Evolutionary conservation across 106 monocot species (phyloP).

Genomic region (Chionographis japonica): DNA sequence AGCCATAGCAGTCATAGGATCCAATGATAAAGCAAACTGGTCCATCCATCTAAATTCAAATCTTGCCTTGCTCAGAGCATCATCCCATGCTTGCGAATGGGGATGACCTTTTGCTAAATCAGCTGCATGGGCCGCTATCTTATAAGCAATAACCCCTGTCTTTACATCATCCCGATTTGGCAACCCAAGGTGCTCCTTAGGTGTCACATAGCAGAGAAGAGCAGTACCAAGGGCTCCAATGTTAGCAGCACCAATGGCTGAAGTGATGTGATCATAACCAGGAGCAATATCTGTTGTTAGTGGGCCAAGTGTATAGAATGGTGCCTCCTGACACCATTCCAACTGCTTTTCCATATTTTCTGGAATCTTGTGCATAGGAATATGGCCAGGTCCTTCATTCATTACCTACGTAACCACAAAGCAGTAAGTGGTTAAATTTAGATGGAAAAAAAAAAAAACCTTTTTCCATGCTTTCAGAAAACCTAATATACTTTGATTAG

Average conservation of each 20-base stretch:
- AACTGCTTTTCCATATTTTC: constrained; percentile 95
- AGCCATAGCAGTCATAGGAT: constrained; percentile 93
- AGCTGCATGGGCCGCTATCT: constrained; percentile 96
- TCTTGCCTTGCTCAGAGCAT: constrained; percentile 91
- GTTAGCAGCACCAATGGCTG: constrained; percentile 95
- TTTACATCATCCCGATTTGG: constrained; percentile 98
- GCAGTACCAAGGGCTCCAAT: constrained; percentile 94
- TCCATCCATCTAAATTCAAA: constrained; percentile 99
- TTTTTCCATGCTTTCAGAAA: neutral
- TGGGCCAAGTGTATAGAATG: constrained; percentile 95
- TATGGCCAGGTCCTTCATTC: constrained; percentile 98
- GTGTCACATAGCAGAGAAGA: constrained; percentile 97
- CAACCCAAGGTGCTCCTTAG: constrained; percentile 95
- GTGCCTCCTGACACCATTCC: constrained; percentile 96
- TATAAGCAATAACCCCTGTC: constrained; percentile 88
- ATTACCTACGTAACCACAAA: constrained; percentile 57
- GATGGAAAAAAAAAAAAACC: neutral
- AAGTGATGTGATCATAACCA: constrained; percentile 98
- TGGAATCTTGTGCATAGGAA: constrained; percentile 97
- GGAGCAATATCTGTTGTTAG: constrained; percentile 97
- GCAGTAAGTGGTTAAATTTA: neutral
- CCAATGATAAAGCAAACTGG: constrained; percentile 88
- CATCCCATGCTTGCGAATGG: constrained; percentile 90
- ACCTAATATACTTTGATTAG: no score
- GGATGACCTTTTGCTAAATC: constrained; percentile 86